Evolutionary conservation across 1,139 yeast species (phyloP).

Genomic region (Wickerhamiella pararugosa): DNA sequence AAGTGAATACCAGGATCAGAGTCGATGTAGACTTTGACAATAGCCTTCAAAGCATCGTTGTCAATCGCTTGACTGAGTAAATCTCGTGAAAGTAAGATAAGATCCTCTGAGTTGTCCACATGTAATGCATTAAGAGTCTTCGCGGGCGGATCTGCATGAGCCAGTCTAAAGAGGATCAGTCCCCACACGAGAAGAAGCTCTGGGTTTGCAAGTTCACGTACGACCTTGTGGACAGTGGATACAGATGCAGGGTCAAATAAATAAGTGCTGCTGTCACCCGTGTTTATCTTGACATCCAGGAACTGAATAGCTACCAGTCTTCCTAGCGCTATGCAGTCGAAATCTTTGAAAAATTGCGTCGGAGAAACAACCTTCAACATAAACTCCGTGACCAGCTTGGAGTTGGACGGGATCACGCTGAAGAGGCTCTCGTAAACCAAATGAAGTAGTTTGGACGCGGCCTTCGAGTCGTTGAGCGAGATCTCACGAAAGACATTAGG

Average conservation of each 20-base stretch:
- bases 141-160: conserved; percentile 28
- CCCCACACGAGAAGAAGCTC: conserved; percentile 60
- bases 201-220: conserved; percentile 27
- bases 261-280: conserved; percentile 22
- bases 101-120: conserved; percentile 15
- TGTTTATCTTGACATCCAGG: conserved; percentile 13
- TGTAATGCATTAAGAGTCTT: conserved; percentile 13
- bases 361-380: conserved; percentile 32
- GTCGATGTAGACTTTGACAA: conserved; percentile 30
- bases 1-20: conserved; percentile 36
- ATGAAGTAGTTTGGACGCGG: conserved; percentile 15
- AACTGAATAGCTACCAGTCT: conserved; percentile 20
- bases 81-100: conserved; percentile 6
- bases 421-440: conserved; percentile 19
- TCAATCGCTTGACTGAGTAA: conserved; percentile 24
- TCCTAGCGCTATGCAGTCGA: conserved; percentile 15
- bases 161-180: conserved; percentile 42
- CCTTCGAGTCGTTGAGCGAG: conserved; percentile 6
- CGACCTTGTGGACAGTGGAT: conserved; percentile 26
- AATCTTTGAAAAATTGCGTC: conserved; percentile 27
- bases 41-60: conserved; percentile 29
- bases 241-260: conserved; percentile 33
- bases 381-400: conserved; percentile 35
- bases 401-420: conserved; percentile 19
- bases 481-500: conserved; percentile 10